Conservation (phyloP, 768 basidiomycete genomes). For the Hericium rajendrae region DNA sequence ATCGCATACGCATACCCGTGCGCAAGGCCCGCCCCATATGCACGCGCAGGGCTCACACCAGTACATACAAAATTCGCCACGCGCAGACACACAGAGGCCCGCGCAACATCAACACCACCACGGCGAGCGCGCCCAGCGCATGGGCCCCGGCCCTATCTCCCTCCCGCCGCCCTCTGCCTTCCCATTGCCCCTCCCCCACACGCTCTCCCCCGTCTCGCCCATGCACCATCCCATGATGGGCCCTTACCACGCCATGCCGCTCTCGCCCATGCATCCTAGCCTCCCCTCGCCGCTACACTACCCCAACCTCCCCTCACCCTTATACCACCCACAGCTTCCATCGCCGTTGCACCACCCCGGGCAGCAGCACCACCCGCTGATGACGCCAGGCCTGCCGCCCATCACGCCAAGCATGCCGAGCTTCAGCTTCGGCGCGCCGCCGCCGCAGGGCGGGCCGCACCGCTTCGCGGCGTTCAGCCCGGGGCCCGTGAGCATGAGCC, state of each 20-base stretch:
- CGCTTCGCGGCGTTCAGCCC: slow-evolving; percentile 48
- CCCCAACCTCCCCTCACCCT: slow-evolving; percentile 23
- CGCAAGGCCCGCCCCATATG: slow-evolving; percentile 1
- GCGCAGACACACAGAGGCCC: too few relatives aligned
- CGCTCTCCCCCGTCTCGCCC: slow-evolving; percentile 13
- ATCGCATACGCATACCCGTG: not conserved
- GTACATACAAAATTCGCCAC: too few relatives aligned
- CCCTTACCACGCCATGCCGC: not conserved
- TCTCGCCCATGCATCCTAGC: slow-evolving; percentile 12
- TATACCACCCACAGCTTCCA: slow-evolving; percentile 26
- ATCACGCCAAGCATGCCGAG: slow-evolving; percentile 98
- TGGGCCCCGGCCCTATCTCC: slow-evolving; percentile 56
- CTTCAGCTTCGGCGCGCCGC: slow-evolving; percentile 30
- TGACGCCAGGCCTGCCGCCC: slow-evolving; percentile 79
- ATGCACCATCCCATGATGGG: slow-evolving; percentile 1
- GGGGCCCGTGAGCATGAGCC: slow-evolving; percentile 52
- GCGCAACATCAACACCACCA: not conserved
- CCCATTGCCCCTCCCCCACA: slow-evolving; percentile 28
- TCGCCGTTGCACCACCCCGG: slow-evolving; percentile 19
- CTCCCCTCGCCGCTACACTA: slow-evolving; percentile 26
- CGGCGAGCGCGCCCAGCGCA: not conserved
- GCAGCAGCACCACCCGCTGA: slow-evolving; percentile 23
- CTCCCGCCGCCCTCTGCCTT: slow-evolving; percentile 51
- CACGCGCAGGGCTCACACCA: not conserved
- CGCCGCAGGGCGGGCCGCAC: slow-evolving; percentile 53